phyloP scores from a whole-genome alignment of 805 yeast genomes.

The Henningerozyma blattae region DNA sequence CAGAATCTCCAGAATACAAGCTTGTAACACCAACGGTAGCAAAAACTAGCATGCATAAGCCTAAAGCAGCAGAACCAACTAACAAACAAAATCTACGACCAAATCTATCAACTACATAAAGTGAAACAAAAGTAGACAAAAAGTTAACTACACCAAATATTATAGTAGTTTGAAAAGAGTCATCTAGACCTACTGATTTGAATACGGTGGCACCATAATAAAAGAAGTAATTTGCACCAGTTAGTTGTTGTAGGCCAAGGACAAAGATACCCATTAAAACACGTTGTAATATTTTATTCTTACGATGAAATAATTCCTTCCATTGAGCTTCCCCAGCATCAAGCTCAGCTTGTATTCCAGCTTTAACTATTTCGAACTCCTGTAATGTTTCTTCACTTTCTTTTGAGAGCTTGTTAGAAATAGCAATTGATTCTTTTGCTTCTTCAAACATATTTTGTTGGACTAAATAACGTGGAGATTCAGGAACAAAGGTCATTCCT shows the following conservation, averaged over 20 bases:
- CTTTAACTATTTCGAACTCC: constrained; percentile 47
- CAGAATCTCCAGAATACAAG: constrained; percentile 27
- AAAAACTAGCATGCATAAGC: constrained; percentile 35
- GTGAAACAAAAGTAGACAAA: constrained; percentile 41
- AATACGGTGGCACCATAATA: constrained; percentile 56
- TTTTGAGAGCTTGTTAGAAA: constrained; percentile 39
- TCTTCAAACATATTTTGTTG: constrained; percentile 46
- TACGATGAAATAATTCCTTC: constrained; percentile 54
- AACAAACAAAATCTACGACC: constrained; percentile 42
- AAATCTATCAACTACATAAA: constrained; percentile 41
- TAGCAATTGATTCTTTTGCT: constrained; percentile 50
- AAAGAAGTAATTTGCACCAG: constrained; percentile 60
- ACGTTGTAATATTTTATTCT: constrained; percentile 44
- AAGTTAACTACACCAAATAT: constrained; percentile 52
- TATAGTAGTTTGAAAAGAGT: constrained; percentile 49
- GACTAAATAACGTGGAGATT: constrained; percentile 61
- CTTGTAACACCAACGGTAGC: constrained; percentile 51
- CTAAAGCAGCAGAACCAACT: constrained; percentile 40
- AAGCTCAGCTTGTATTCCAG: constrained; percentile 47
- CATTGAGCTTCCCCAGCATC: constrained; percentile 57
- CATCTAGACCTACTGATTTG: constrained; percentile 47
- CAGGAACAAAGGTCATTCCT: constrained; percentile 48
- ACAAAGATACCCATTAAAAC: constrained; percentile 43
- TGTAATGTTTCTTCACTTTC: constrained; percentile 43
- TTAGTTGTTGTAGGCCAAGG: constrained; percentile 59